Evolutionary conservation across 2,329 filamentous ascomycete species (phyloP).

Genomic region (Ceratocystiopsis minuta): DNA sequence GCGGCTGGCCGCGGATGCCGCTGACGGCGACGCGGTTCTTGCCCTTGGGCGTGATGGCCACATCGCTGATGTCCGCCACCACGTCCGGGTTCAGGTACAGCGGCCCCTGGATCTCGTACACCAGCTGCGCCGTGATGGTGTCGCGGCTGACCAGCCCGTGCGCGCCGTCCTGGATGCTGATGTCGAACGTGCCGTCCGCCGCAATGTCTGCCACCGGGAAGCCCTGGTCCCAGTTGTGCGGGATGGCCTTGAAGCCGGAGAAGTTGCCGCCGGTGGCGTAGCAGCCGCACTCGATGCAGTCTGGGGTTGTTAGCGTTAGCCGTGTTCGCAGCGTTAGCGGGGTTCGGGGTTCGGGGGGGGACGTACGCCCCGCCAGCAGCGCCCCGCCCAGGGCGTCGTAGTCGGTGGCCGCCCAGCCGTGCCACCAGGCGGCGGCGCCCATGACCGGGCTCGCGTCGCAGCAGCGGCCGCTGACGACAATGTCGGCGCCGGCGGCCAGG

Average conservation of each 20-base stretch:
- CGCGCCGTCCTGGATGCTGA: constrained; percentile 16
- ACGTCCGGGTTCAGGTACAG: constrained; percentile 31
- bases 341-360: too few relatives aligned
- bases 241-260: constrained; percentile 26
- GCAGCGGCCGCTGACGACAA: constrained; percentile 28
- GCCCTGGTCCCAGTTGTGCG: constrained; percentile 13
- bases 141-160: constrained; percentile 19
- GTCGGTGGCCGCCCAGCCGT: constrained; percentile 28
- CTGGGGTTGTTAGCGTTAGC: neutral
- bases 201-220: constrained; percentile 22
- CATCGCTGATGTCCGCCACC: constrained; percentile 20
- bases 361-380: constrained; percentile 25
- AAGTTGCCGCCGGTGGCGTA: constrained; percentile 39
- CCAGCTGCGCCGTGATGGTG: constrained; percentile 2
- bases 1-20: constrained; percentile 22
- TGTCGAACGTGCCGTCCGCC: constrained; percentile 15
- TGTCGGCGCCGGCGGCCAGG: constrained; percentile 14
- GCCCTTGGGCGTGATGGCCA: constrained; percentile 12
- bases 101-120: constrained; percentile 8
- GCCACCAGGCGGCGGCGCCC: constrained; percentile 34
- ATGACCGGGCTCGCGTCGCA: constrained; percentile 29
- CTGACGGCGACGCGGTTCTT: constrained; percentile 17
- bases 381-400: constrained; percentile 31
- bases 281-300: constrained; percentile 34
- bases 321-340: too few relatives aligned